These are phyloP conservation scores for Pichia phayaonensis DNA, from an alignment of 805 yeast genomes.

Conservation along the genomic window DNA sequence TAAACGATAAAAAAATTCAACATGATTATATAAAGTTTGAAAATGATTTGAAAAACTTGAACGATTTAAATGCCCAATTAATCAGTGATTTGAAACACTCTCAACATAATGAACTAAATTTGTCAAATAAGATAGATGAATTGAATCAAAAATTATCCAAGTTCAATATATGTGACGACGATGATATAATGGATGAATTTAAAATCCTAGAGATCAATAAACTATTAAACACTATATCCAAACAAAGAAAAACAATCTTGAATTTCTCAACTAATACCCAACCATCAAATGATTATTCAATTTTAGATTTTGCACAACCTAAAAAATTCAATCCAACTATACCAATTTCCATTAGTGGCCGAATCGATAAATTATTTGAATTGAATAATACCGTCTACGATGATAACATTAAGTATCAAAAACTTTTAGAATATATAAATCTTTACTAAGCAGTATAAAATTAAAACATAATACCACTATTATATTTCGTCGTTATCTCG, in stretches of 20 bases:
- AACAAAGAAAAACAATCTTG: conserved; percentile 10
- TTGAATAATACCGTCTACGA: no score
- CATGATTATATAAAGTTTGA: background rate
- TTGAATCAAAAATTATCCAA: background rate
- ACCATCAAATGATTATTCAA: background rate
- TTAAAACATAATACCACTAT: background rate
- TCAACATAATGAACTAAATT: background rate
- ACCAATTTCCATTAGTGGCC: background rate
- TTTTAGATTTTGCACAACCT: background rate
- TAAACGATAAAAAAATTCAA: background rate
- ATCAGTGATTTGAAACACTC: background rate
- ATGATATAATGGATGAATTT: conserved; percentile 4
- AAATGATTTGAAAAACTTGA: background rate
- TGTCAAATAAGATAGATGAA: background rate
- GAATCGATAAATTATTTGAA: background rate
- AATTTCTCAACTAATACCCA: background rate
- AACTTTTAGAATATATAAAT: background rate
- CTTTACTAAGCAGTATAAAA: background rate
- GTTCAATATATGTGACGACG: conserved; percentile 1
- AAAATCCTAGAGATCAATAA: conserved; percentile 5
- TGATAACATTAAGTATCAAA: background rate
- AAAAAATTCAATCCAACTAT: background rate
- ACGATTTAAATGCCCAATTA: no score
- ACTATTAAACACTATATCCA: conserved; percentile 7
- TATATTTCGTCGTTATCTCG: background rate